A percentile compares a stretch with the other conserved stretches of the same genome.
Evolutionary conservation across 148 eudicot species (phyloP).

Genomic region (Silene conica): DNA sequence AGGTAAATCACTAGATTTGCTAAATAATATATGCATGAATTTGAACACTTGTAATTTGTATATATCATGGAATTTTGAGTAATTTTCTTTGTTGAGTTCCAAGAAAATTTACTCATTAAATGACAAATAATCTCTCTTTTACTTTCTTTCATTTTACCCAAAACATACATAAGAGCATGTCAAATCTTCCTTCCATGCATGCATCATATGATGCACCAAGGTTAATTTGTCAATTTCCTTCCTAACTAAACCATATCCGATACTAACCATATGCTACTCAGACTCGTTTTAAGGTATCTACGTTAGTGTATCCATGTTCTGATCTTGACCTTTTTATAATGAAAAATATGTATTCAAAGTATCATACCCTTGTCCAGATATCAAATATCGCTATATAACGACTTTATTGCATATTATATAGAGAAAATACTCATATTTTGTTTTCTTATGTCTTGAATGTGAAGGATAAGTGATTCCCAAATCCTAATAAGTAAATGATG

Average conservation of each 20-base stretch:
- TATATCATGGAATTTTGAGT: conserved; percentile 21
- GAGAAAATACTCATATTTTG: conserved; percentile 10
- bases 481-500: not conserved
- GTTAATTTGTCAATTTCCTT: not conserved
- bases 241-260: not conserved
- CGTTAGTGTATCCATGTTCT: too few relatives aligned
- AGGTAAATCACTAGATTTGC: conserved; percentile 19
- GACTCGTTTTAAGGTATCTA: too few relatives aligned
- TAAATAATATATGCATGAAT: conserved; percentile 24
- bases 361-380: too few relatives aligned
- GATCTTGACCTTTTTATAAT: too few relatives aligned
- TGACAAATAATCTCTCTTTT: conserved; percentile 12
- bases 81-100: conserved; percentile 22
- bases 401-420: too few relatives aligned
- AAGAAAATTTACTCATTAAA: conserved; percentile 21
- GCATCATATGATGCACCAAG: not conserved
- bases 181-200: not conserved
- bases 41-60: conserved; percentile 18
- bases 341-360: too few relatives aligned
- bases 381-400: too few relatives aligned
- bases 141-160: not conserved
- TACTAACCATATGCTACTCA: not conserved
- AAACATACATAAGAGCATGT: not conserved
- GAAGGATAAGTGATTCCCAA: not conserved
- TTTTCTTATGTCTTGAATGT: conserved; percentile 9